Base-by-base conservation (phyloP, 371 early-diverging fungal species). In the Parasitella parasitica region DNA sequence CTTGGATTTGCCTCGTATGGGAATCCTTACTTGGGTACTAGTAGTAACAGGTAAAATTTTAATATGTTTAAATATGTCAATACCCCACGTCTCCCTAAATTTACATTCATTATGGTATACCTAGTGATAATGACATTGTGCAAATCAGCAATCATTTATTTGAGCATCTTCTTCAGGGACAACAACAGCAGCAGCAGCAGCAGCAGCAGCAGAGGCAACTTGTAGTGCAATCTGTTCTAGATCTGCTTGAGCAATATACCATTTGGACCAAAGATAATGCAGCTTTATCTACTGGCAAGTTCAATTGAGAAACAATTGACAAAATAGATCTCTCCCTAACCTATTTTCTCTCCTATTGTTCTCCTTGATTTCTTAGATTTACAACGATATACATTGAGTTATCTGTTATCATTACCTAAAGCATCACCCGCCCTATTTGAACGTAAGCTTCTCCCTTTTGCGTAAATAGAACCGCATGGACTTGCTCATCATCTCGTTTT, bases 361-460 rank as follows among this genome's bases (percentile, higher is more conserved):
- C 20, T 18, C 20, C 46, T 7, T 27, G n/a, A 34, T 41, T 2
- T 20, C 15, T 12, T 24, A 65, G 72, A 69, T n/a, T 22, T 67
- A 8, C 67, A 67, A 28, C 54, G 35, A 38, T 71, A 61, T 32
- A 53, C 36, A 0, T 52, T 76, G 27, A 58, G 71, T 9, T 76
- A 79, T 36, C 15, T 76, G 8, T 38, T 79, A 37, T 60, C 71
- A 11, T 43, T 79, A n/a, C 71, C 75, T 6, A 71, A 68, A 13
- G 57, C 70, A 4, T 61, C 69, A 0, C 67, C 75, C 0, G 27
- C 27, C 32, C 57, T 76, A 24, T 30, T 69, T 15, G 54, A 64
- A 20, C 69, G 79, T 72, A 67, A 54, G 46, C 15, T 34, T 6
- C 50, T 16, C 20, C 7, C 12, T 12, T 32, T 30, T 36, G 18